Base-by-base conservation (phyloP, 192 early-diverging fungal genomes). In the Entomortierella lignicola region DNA sequence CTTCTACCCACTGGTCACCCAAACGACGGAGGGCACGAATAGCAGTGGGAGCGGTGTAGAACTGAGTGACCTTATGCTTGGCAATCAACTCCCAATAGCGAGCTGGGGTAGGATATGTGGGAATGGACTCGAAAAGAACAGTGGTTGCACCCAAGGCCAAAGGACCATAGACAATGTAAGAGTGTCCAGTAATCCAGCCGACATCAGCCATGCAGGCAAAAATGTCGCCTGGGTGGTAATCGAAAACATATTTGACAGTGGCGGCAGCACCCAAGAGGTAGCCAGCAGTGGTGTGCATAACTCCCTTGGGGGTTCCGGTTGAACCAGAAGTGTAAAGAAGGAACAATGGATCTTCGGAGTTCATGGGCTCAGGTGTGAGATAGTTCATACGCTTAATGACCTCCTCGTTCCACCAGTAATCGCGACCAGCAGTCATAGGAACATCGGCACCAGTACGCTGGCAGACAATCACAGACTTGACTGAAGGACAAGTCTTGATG, bases 41-140 rank as follows among this genome's bases (percentile, higher is more conserved):
- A 57, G 97, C 97, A 31, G 97, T 99, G 41, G 97, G 97, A 4
- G 97, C 97, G 34, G 97, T 99, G 87, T 99, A 99, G 84, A 99
- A 96, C 80, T 97, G 95, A 32, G 96, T 98, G 77, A 99, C 85
- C 84, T 94, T 93, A 89, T 95, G 94, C 52, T 93, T 91, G 72
- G 94, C 92, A 32, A 97, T 89, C 37, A 93, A 83, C 74, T 92
- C 85, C 94, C 94, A 94, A 89, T 90, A 94, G 60, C 93, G 89
- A 55, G 86, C 84, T 32, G 93, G 89, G 70, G 91, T 91, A 48
- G 97, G 97, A 83, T 96, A 98, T 48, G 96, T 95, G 31, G 97
- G 97, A 30, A 96, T 93, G 13, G 90, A 91, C 85, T 99, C 97
- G 74, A 99, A 99, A 51, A 99, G 70, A 52, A 99, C 91, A 54